Base-by-base conservation (phyloP, 2,329 filamentous ascomycete genomes). In the Claviceps pazoutovae region DNA sequence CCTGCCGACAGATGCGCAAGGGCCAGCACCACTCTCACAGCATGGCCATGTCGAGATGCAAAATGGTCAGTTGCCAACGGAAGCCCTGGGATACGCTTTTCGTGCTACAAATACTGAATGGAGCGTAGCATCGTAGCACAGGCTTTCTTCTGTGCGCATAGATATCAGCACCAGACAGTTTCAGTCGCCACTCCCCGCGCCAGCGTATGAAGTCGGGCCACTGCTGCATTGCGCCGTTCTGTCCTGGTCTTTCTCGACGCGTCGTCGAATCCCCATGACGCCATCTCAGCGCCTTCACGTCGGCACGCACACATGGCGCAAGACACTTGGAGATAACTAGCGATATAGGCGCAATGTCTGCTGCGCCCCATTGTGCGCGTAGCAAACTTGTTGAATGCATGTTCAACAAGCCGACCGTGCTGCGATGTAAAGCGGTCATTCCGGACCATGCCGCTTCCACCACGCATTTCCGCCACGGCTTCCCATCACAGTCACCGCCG, bases 401-500 rank as follows among this genome's bases (percentile, higher is more conserved):
- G 8, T 39, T 39, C 19, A 34, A 41, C 46, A 21, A 41, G 46
- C 37, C 46, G 21, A 16, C 39, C 34, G 46, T 48, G 37, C 21
- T 39, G 46, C 46, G 19, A 30, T 48, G 21, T 11, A 48, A 34
- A 26, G 37, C 37, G 11, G 46, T 3, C 37, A 19, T 26, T 5
- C 26, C 14, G 26, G 21, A 30, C 7, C 19, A 19, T 51, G 42
- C 26, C 41, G 49, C 49, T 26, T 34, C 9, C 30, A 34, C 30
- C 30, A 11, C 30, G 30, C 30, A 11, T 34, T 34, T 34, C 30
- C 30, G 30, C 1, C 30, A 34, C 30, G 30, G 30, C 30, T 34
- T 46, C 42, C 49, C 49, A 43, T 41, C 43, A 51, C 46, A 16
- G 49, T 41, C 13, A 30, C 49, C 19, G 48, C 41, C 30, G 49